phyloP scores from a whole-genome alignment of 352 stramenopile species.

The Phytophthora meadii region DNA sequence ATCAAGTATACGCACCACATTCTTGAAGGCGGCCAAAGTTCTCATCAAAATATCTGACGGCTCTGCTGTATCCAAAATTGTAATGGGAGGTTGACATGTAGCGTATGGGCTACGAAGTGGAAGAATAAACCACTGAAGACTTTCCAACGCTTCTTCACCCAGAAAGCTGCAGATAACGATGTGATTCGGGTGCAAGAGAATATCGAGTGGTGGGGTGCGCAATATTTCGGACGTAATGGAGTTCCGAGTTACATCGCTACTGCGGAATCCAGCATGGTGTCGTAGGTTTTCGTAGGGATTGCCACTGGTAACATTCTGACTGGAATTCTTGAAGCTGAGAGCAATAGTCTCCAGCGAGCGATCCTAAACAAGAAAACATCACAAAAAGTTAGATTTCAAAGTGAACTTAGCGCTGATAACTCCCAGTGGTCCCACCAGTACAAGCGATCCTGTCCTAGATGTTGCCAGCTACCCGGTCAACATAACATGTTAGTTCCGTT shows the following conservation, averaged over 20 bases:
- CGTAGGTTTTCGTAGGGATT: slow-evolving; percentile 59
- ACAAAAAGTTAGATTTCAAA: slow-evolving; percentile 4
- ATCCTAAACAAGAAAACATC: slow-evolving; percentile 44
- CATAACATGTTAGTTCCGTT: slow-evolving; percentile 7
- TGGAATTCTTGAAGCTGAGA: slow-evolving; percentile 50
- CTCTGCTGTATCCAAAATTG: slow-evolving; percentile 77
- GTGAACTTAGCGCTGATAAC: not conserved
- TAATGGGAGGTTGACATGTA: slow-evolving; percentile 69
- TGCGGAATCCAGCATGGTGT: slow-evolving; percentile 28
- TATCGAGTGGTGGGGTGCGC: slow-evolving; percentile 56
- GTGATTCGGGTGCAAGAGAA: slow-evolving; percentile 71
- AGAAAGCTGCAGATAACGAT: slow-evolving; percentile 89
- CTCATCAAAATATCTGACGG: slow-evolving; percentile 58
- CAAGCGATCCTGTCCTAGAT: slow-evolving; percentile 49
- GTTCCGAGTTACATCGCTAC: slow-evolving; percentile 18
- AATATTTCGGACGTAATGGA: slow-evolving; percentile 37
- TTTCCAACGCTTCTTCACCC: slow-evolving; percentile 77
- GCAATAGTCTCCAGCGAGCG: slow-evolving; percentile 66
- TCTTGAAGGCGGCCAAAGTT: slow-evolving; percentile 56
- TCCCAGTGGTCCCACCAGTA: slow-evolving; percentile 42
- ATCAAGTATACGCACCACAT: slow-evolving; percentile 64
- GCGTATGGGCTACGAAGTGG: slow-evolving; percentile 66
- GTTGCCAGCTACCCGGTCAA: slow-evolving; percentile 34
- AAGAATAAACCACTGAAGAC: slow-evolving; percentile 79
- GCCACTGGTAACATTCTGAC: slow-evolving; percentile 37